Base-by-base conservation (phyloP, 495 filamentous ascomycete species). In the Wilcoxina mikolae region DNA sequence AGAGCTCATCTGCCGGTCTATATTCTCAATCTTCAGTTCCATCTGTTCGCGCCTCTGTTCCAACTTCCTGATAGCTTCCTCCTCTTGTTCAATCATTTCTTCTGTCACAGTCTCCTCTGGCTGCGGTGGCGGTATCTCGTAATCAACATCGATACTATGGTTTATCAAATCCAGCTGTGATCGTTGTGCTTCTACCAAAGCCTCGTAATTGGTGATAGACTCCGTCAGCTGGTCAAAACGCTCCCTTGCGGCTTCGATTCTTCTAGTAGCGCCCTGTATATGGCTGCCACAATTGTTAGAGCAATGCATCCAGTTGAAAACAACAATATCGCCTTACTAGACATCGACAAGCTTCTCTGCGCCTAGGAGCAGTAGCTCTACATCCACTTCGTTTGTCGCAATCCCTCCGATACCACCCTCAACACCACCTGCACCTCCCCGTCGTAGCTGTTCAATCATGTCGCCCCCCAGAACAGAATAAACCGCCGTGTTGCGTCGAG, bases 331-430 rank as follows among this genome's bases (percentile, higher is more conserved):
- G 11, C 71, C 75, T 56, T 76, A 86, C 76, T 95, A 98, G 29
- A 94, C 87, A 44, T 73, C 75, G 62, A 85, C 87, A 24, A 98
- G 74, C 70, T 88, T 94, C 71, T 96, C 88, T 2, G 89, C 91
- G 1, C 91, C 90, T 51, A 78, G 75, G 17, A 98, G 74, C 29
- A 98, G 68, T 3, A 93, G 73, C 65, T 94, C 85, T 22, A 96
- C 80, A 68, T 96, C 86, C 4, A 96, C 74, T 33, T 95, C 87
- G 10, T 75, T 75, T 51, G 73, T 76, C 35, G 69, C 55, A 15
- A 59, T 38, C 10, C 62, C 62, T 0, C 63, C 63, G 9, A 63
- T 56, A 65, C 81, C 63, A 55, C 82, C 65, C 55, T 69, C 69
- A 38, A 73, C 74, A 44, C 67, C 71, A 46, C 62, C 74, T 28